Base-by-base conservation (phyloP, 768 basidiomycete genomes). In the Pulveroboletus ravenelii region DNA sequence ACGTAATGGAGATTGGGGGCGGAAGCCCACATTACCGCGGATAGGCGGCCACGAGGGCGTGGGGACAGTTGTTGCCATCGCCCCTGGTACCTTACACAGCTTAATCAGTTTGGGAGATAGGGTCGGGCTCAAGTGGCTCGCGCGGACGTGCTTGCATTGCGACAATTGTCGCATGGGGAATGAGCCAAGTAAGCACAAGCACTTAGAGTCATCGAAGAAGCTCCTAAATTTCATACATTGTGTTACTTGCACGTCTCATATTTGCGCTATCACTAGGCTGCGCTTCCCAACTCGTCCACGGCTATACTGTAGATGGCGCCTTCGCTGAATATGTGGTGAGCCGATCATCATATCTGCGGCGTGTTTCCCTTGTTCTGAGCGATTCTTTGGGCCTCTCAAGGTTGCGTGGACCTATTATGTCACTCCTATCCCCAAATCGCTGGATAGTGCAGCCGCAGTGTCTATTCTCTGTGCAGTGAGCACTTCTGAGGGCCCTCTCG, bases 41-140 rank as follows among this genome's bases (percentile, higher is more conserved):
- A 59, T 75, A 20, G 74, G 72, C 1, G 75, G 77, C 0, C 77
- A 77, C 59, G 76, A 78, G 53, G 76, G 77, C n/a, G 73, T 71
- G 3, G 77, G 77, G 23, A 57, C 51, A 36, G 57, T 79, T 50
- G 72, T 76, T 17, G 76, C 74, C 15, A 73, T 79, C 34, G 75
- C 66, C 20, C 58, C 69, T 8, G 59, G 69, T 45, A 69, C 70
- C 1, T 17, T 45, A 10, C 54, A 59, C 3, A 67, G 66, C 30
- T 57, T 54, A 2, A 63, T 73, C 48, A 67, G 60, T 20, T 15
- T 74, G 40, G 76, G 73, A 15, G 72, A 74, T 32, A 53, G 67
- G 13, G 76, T 75, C 23, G 74, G 76, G 8, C 64, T 77, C 57
- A 77, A 76, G 30, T 77, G 72, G 69, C 50, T 71, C 30, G 72